Percentiles rank a stretch among this genome's conserved stretches.
phyloP scores from a whole-genome alignment of 2,329 filamentous ascomycete genomes.

The Gaeumannomyces sp. region DNA sequence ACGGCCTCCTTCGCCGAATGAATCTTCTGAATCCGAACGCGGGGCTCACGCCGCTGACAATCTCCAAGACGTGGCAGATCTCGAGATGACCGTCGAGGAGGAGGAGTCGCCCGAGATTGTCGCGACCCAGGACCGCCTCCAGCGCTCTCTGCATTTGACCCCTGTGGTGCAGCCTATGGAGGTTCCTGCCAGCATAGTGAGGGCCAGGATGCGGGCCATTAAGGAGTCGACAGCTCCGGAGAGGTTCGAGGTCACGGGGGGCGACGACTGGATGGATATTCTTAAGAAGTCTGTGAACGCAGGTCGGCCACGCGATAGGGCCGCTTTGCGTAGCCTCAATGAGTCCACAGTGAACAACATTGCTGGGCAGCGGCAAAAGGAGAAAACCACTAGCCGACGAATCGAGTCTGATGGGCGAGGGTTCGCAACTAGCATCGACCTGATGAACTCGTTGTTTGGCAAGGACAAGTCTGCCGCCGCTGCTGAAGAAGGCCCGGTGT shows the following conservation, averaged over 20 bases:
- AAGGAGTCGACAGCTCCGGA: conserved; percentile 54
- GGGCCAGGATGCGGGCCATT: conserved; percentile 57
- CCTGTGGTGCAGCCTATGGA: conserved; percentile 34
- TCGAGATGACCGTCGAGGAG: conserved; percentile 42
- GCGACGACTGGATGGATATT: conserved; percentile 90
- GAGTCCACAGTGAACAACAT: conserved; percentile 39
- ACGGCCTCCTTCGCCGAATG: conserved; percentile 10
- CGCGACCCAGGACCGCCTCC: conserved; percentile 21
- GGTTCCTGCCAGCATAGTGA: conserved; percentile 56
- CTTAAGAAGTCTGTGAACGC: conserved; percentile 91
- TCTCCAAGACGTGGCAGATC: conserved; percentile 10
- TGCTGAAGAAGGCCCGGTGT: conserved; percentile 38
- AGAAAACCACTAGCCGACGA: conserved; percentile 25
- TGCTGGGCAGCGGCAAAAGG: conserved; percentile 39
- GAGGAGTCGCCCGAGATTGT: conserved; percentile 34
- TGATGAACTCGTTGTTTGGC: conserved; percentile 92
- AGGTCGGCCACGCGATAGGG: conserved; percentile 78
- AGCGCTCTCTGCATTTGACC: conserved; percentile 49
- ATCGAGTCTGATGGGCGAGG: conserved; percentile 48
- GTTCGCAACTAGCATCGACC: conserved; percentile 83
- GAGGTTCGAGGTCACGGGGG: conserved; percentile 56
- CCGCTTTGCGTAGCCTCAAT: conserved; percentile 56
- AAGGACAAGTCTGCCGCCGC: conserved; percentile 53
- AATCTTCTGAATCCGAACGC: conserved; percentile 7
- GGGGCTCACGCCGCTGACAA: conserved; percentile 9